Evolutionary conservation across 2,329 filamentous ascomycete species (phyloP).

Genomic region (Myrmaecium sp.): DNA sequence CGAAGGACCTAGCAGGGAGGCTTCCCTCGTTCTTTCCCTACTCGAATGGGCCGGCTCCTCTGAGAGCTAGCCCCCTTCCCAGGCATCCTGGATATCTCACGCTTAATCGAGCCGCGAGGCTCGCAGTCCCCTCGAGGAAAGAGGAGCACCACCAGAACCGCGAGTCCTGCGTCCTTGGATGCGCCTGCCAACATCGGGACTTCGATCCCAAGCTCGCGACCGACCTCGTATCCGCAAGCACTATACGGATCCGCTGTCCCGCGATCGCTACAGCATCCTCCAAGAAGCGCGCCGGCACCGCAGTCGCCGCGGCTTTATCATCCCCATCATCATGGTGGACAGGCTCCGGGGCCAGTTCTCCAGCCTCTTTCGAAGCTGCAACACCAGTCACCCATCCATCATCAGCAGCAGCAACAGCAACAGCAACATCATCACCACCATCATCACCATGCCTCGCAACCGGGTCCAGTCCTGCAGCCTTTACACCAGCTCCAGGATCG

Average conservation of each 20-base stretch:
- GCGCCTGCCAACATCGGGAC: constrained; percentile 3
- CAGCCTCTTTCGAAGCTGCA: constrained; percentile 15
- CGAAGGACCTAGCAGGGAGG: too few species aligned
- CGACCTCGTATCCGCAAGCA: constrained; percentile 18
- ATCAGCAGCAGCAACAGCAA: constrained; percentile 17
- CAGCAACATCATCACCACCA: constrained; percentile 9
- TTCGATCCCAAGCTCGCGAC: constrained; percentile 25
- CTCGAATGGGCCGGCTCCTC: constrained; percentile 25
- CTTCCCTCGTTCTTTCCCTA: constrained; percentile 5
- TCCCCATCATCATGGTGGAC: constrained; percentile 1
- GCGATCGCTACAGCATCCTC: constrained; percentile 2
- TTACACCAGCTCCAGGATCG: constrained; percentile 19
- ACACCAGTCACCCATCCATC: constrained; percentile 22
- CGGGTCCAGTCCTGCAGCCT: constrained; percentile 20
- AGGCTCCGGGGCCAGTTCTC: constrained; percentile 1
- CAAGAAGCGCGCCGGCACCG: constrained; percentile 1
- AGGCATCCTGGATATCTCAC: constrained; percentile 89
- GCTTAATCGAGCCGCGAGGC: constrained; percentile 62
- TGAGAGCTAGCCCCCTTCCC: constrained; percentile 27
- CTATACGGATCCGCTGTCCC: constrained; percentile 11
- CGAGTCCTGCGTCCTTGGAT: constrained; percentile 16
- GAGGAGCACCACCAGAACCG: constrained; percentile 19
- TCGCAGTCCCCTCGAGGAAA: constrained; percentile 46
- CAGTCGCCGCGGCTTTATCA: constrained; percentile 2
- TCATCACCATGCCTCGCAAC: constrained; percentile 11